Percentiles rank a stretch among this genome's conserved stretches.
Evolutionary conservation across 176 grass and related monocot species (phyloP).

Genomic region (Musa schizocarpa): DNA sequence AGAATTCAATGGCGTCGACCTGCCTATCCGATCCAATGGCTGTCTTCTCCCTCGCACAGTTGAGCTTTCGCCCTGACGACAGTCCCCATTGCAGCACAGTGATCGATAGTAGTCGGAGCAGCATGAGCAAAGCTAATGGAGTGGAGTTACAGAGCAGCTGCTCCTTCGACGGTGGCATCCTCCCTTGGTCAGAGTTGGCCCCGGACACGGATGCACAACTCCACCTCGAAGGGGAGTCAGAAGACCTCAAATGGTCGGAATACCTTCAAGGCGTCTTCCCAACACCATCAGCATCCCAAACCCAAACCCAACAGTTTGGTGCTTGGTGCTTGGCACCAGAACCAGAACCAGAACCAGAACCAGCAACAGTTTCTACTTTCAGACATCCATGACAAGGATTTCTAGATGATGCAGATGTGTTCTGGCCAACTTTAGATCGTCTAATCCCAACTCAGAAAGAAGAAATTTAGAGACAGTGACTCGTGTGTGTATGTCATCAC

Average conservation of each 20-base stretch:
- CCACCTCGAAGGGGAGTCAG: conserved; percentile 25
- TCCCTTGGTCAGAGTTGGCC: conserved; percentile 45
- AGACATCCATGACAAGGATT: conserved; percentile 52
- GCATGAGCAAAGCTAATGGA: conserved; percentile 37
- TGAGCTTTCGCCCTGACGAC: conserved; percentile 30
- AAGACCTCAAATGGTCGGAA: conserved; percentile 73
- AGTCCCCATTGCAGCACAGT: background rate
- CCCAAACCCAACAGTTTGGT: conserved; percentile 16
- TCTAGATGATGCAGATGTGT: conserved; percentile 50
- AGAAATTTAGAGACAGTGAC: background rate
- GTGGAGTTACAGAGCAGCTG: conserved; percentile 53
- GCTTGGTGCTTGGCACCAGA: conserved; percentile 35
- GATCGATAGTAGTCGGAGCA: conserved; percentile 39
- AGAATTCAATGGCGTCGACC: conserved; percentile 1
- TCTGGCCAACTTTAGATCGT: conserved; percentile 44
- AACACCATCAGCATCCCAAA: conserved; percentile 29
- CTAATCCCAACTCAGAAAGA: background rate
- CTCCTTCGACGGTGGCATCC: conserved; percentile 40
- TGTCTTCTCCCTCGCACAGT: conserved; percentile 42
- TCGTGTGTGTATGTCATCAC: background rate
- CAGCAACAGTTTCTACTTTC: conserved; percentile 45
- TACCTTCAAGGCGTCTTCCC: conserved; percentile 51
- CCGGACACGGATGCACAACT: conserved; percentile 35
- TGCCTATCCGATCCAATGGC: conserved; percentile 19
- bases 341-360: conserved; percentile 40